Evolutionary conservation across 1,139 yeast genomes (phyloP).

Genomic region (Pichia sp.): DNA sequence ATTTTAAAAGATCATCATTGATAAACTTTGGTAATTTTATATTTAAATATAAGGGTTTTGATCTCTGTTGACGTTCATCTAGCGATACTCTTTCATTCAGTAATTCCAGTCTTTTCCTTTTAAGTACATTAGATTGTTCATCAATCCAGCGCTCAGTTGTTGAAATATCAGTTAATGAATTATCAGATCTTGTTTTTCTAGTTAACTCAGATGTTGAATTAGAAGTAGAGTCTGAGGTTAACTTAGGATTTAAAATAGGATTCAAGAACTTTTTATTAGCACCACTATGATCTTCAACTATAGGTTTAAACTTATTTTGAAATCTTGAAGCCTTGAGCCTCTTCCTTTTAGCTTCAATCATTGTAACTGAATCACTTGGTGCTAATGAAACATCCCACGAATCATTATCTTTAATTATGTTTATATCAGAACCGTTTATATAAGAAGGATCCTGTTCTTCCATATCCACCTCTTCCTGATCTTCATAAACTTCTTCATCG

Average conservation of each 20-base stretch:
- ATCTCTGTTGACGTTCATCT: background rate
- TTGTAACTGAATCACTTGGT: slow-evolving; percentile 20
- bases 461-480: background rate
- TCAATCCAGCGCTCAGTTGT: slow-evolving; percentile 24
- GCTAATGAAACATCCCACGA: slow-evolving; percentile 12
- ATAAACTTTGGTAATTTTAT: slow-evolving; percentile 13
- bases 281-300: background rate
- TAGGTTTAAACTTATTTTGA: background rate
- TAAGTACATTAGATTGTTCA: slow-evolving; percentile 14
- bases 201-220: background rate
- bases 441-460: background rate
- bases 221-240: background rate
- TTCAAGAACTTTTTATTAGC: background rate
- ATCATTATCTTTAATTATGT: slow-evolving; percentile 5
- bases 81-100: background rate
- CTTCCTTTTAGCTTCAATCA: slow-evolving; percentile 7
- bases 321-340: background rate
- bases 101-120: slow-evolving; percentile 1
- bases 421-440: background rate
- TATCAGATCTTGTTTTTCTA: background rate
- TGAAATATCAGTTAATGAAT: slow-evolving; percentile 6
- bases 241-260: background rate
- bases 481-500: background rate
- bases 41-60: slow-evolving; percentile 4
- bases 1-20: slow-evolving; percentile 26